Conservation (phyloP, 1,284 basidiomycete species). For the Salmacisia buchloeana region DNA sequence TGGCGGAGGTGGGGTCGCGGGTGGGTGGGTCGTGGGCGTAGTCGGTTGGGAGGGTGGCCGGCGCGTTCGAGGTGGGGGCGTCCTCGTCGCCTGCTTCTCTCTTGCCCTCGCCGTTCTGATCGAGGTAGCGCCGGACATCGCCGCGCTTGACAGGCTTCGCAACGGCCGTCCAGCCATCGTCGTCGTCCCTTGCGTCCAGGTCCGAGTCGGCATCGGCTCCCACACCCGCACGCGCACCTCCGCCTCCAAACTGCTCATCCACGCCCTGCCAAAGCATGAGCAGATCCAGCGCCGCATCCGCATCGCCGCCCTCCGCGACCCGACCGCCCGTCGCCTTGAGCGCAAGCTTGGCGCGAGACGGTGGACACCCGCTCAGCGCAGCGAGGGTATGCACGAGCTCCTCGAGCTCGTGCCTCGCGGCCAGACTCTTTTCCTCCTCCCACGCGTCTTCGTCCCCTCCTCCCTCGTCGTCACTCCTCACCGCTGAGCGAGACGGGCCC, state of each 20-base stretch:
- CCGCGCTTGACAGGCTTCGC: too few relatives aligned
- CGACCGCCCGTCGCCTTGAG: constrained; percentile 38
- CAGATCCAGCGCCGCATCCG: constrained; percentile 44
- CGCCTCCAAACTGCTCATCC: not conserved
- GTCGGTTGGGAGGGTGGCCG: not conserved
- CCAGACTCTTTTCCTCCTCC: not conserved
- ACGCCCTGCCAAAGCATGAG: constrained; percentile 34
- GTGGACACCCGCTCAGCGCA: constrained; percentile 18
- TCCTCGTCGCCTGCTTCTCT: too few relatives aligned
- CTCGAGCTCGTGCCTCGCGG: not conserved
- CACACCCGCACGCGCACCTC: too few relatives aligned
- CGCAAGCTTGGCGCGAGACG: constrained; percentile 17
- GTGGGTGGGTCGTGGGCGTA: not conserved
- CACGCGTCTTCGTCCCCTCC: not conserved
- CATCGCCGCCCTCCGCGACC: constrained; percentile 7
- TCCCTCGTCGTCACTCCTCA: constrained; percentile 22
- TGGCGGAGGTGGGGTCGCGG: not conserved
- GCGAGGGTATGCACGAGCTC: constrained; percentile 14
- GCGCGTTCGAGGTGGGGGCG: too few relatives aligned
- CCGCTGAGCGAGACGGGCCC: too few relatives aligned
- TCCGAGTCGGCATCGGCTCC: too few relatives aligned
- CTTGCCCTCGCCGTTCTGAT: too few relatives aligned
- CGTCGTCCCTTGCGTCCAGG: too few relatives aligned
- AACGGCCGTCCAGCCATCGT: too few relatives aligned
- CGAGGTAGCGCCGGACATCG: too few relatives aligned